Conservation (phyloP, 2,329 filamentous ascomycete species). For the Aspergillus viridinutans region DNA sequence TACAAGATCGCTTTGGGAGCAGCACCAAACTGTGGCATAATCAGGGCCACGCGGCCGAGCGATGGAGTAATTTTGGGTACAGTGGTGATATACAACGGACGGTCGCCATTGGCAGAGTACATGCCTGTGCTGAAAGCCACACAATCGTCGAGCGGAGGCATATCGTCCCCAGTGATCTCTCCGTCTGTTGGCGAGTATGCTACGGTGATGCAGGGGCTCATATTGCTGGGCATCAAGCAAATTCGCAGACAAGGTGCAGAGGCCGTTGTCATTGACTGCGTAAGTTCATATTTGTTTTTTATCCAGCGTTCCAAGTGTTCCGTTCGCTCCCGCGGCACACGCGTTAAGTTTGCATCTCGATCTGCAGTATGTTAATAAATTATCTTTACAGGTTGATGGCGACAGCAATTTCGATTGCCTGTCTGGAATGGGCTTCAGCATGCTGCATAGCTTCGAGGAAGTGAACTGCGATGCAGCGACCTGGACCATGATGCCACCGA, state of each 20-base stretch:
- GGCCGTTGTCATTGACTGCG: conserved; percentile 74
- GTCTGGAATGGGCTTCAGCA: conserved; percentile 73
- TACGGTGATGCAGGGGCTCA: conserved; percentile 71
- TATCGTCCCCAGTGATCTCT: conserved; percentile 74
- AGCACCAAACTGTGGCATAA: conserved; percentile 70
- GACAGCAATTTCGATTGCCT: conserved; percentile 72
- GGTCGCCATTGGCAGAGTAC: conserved; percentile 63
- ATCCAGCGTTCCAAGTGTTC: background rate
- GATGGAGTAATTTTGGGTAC: conserved; percentile 70
- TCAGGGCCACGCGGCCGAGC: conserved; percentile 69
- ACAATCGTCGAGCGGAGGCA: conserved; percentile 61
- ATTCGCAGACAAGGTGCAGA: conserved; percentile 73
- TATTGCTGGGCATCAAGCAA: conserved; percentile 75
- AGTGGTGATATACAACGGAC: conserved; percentile 71
- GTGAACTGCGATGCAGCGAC: conserved; percentile 64
- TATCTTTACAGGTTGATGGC: conserved; percentile 57
- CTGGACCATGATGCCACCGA: conserved; percentile 53
- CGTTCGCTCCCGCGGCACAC: background rate
- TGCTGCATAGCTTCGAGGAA: conserved; percentile 77
- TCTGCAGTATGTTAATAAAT: background rate
- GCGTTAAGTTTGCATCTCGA: background rate
- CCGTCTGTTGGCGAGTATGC: conserved; percentile 64
- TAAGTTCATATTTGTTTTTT: conserved; percentile 50
- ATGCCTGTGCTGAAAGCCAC: conserved; percentile 64
- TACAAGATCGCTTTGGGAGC: conserved; percentile 73